A percentile compares a stretch with the other conserved stretches of the same genome.
These are phyloP conservation scores for Pseudotulostoma volvatum DNA, from an alignment of 495 filamentous ascomycete genomes.

Conservation along the genomic window DNA sequence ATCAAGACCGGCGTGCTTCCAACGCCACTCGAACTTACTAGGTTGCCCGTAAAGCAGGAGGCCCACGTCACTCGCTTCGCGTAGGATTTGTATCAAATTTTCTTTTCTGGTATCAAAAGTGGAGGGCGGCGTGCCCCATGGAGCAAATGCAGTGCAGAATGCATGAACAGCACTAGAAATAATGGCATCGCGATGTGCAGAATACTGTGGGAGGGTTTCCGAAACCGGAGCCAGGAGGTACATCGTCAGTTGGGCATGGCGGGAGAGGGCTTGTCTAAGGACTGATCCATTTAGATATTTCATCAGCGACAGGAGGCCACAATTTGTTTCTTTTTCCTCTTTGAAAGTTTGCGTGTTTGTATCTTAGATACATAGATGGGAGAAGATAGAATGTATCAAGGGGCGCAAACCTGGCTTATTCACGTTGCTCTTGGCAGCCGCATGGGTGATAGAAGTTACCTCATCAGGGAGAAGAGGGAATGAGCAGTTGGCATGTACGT, in stretches of 20 bases:
- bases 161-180: background rate
- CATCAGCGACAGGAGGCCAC: too few species aligned
- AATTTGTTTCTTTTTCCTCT: too few species aligned
- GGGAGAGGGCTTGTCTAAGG: background rate
- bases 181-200: background rate
- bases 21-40: background rate
- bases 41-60: background rate
- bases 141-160: background rate
- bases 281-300: too few species aligned
- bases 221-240: background rate
- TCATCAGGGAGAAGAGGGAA: background rate
- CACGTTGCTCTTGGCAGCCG: background rate
- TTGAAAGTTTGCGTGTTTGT: too few species aligned
- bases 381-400: too few species aligned
- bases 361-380: too few species aligned
- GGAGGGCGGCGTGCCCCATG: background rate
- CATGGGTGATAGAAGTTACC: background rate
- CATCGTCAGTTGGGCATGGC: background rate
- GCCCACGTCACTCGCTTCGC: background rate
- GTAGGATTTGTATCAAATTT: background rate
- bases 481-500: background rate
- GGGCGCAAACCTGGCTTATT: background rate
- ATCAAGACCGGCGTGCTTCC: background rate
- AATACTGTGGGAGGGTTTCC: background rate
- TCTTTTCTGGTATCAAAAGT: background rate